Evolutionary conservation across 169 alveolate genomes (phyloP).

Genomic region (Cryptosporidium ryanae): DNA sequence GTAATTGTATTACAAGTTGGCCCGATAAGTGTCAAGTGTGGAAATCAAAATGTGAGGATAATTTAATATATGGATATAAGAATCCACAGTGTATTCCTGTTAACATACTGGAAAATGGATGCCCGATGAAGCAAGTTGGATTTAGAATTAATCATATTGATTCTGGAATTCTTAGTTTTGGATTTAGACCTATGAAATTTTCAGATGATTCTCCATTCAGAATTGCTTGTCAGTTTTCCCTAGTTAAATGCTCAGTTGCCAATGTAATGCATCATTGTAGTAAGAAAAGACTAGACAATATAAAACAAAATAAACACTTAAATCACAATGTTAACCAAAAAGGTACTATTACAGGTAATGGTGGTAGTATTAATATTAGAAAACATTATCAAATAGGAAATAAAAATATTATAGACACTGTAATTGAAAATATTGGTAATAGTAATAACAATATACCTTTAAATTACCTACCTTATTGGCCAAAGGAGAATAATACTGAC

Average conservation of each 20-base stretch:
- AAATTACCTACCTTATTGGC: constrained; percentile 39
- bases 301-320: background rate
- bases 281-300: background rate
- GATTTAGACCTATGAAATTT: constrained; percentile 66
- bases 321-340: background rate
- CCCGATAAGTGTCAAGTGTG: constrained; percentile 69
- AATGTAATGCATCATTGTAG: constrained; percentile 20
- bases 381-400: background rate
- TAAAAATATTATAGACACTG: background rate
- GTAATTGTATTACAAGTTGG: constrained; percentile 67
- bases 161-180: constrained; percentile 52
- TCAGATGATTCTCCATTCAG: constrained; percentile 56
- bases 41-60: constrained; percentile 73
- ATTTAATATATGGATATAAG: constrained; percentile 38
- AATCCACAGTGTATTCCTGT: constrained; percentile 53
- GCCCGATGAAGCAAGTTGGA: constrained; percentile 72
- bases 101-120: constrained; percentile 51
- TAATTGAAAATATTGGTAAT: background rate
- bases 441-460: constrained; percentile 1
- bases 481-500: background rate
- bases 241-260: constrained; percentile 53
- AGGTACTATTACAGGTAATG: background rate
- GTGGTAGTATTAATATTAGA: background rate
- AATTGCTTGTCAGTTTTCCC: constrained; percentile 64
- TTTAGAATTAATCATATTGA: constrained; percentile 48